Conservation (phyloP, 2,329 filamentous ascomycete genomes). For the Fusarium ramigenum region DNA sequence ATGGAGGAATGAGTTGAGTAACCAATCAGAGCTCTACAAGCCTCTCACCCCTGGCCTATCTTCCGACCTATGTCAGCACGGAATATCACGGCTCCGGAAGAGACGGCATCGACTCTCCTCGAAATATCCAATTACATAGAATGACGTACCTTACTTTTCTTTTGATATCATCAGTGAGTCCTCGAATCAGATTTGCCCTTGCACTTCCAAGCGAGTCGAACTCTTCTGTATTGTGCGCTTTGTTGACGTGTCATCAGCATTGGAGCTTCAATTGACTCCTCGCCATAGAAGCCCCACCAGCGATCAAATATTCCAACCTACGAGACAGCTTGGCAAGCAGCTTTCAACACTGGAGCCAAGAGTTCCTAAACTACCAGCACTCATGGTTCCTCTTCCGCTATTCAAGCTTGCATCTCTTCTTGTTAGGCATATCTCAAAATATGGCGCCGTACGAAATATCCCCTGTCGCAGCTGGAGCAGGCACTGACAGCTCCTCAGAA, state of each 20-base stretch:
- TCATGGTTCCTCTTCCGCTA: constrained; percentile 72
- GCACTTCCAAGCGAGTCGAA: background rate
- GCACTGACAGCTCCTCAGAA: constrained; percentile 57
- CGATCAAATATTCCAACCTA: constrained; percentile 12
- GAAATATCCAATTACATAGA: background rate
- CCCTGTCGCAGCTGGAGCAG: background rate
- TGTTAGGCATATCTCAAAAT: constrained; percentile 73
- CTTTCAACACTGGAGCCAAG: constrained; percentile 31
- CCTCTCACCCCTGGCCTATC: background rate
- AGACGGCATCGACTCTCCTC: constrained; percentile 16
- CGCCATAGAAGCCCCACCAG: constrained; percentile 25
- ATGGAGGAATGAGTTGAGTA: background rate
- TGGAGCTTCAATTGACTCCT: constrained; percentile 16
- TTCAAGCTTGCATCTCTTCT: constrained; percentile 74
- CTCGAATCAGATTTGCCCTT: background rate
- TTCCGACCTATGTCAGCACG: constrained; percentile 23
- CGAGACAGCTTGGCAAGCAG: constrained; percentile 11
- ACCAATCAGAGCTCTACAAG: constrained; percentile 15
- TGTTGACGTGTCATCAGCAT: background rate
- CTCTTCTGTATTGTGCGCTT: background rate
- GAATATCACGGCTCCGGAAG: constrained; percentile 36
- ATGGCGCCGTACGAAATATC: constrained; percentile 68
- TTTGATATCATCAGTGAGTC: background rate
- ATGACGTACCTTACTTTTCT: background rate
- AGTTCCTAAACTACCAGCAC: constrained; percentile 23